phyloP scores from a whole-genome alignment of 1,284 basidiomycete species.

The Ceratobasidium sp. region DNA sequence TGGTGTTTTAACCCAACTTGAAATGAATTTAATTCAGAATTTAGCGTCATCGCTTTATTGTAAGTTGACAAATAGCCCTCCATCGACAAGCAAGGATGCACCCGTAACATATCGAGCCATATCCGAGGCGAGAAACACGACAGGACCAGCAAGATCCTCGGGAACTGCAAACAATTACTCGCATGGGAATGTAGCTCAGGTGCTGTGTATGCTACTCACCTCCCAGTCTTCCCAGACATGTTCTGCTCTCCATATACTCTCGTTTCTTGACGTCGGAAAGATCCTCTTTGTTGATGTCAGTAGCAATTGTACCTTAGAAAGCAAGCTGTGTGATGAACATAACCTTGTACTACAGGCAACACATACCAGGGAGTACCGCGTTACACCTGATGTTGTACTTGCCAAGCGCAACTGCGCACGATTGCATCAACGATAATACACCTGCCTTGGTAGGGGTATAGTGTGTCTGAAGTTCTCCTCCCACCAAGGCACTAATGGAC shows the following conservation, averaged over 20 bases:
- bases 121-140: conserved; percentile 77
- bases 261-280: conserved; percentile 67
- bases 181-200: conserved; percentile 33
- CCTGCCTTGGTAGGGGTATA: conserved; percentile 86
- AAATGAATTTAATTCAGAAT: neutral
- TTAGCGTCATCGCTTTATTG: conserved; percentile 56
- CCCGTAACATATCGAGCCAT: conserved; percentile 77
- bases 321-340: conserved; percentile 60
- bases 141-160: conserved; percentile 78
- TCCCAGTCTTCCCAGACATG: conserved; percentile 72
- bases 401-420: conserved; percentile 77
- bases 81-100: conserved; percentile 74
- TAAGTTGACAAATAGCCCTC: conserved; percentile 79
- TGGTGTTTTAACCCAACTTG: neutral
- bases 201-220: conserved; percentile 49
- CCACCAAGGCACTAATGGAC: conserved; percentile 79
- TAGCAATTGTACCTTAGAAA: conserved; percentile 30
- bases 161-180: conserved; percentile 54
- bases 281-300: conserved; percentile 75
- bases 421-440: conserved; percentile 82
- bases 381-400: conserved; percentile 78
- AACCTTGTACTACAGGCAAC: neutral
- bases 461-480: conserved; percentile 76
- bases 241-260: conserved; percentile 69
- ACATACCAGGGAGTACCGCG: conserved; percentile 71